Percentiles rank a stretch among this genome's conserved stretches.
These are phyloP conservation scores for Xylaria intraflava DNA, from an alignment of 495 filamentous ascomycete species.

Conservation along the genomic window DNA sequence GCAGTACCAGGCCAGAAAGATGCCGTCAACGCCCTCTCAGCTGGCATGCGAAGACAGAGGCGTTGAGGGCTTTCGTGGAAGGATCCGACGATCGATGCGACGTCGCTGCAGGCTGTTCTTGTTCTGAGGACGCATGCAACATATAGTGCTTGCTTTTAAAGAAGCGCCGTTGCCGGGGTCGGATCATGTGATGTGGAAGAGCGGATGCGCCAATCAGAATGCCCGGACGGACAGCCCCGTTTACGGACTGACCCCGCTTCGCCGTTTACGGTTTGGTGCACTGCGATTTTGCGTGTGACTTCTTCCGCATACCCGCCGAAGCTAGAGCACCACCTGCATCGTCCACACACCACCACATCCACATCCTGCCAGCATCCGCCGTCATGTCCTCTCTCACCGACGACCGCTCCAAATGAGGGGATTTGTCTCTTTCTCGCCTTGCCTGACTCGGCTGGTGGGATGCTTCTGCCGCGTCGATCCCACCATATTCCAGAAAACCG, in stretches of 20 bases:
- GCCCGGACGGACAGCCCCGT: neutral
- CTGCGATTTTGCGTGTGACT: slow-evolving; percentile 12
- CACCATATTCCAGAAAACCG: no score
- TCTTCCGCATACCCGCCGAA: slow-evolving; percentile 34
- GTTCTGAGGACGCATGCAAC: neutral
- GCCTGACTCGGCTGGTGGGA: neutral
- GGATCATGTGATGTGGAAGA: slow-evolving; percentile 20
- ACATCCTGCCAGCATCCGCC: slow-evolving; percentile 1
- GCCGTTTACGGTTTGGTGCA: neutral
- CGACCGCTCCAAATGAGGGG: neutral
- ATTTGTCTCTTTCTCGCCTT: neutral
- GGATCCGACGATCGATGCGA: slow-evolving; percentile 9
- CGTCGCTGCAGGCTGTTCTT: neutral
- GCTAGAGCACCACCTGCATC: slow-evolving; percentile 34
- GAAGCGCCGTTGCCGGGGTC: slow-evolving; percentile 6
- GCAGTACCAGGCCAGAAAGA: neutral
- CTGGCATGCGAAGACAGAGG: neutral
- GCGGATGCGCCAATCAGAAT: slow-evolving; percentile 12
- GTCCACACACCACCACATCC: slow-evolving; percentile 11
- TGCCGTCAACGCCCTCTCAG: neutral
- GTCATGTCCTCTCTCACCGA: neutral
- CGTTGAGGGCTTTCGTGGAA: neutral
- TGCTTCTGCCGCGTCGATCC: no score
- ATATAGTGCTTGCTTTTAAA: neutral
- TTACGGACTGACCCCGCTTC: neutral